These are phyloP conservation scores for Aureobasidium melanogenum DNA, from an alignment of 2,329 filamentous ascomycete genomes.

Conservation along the genomic window DNA sequence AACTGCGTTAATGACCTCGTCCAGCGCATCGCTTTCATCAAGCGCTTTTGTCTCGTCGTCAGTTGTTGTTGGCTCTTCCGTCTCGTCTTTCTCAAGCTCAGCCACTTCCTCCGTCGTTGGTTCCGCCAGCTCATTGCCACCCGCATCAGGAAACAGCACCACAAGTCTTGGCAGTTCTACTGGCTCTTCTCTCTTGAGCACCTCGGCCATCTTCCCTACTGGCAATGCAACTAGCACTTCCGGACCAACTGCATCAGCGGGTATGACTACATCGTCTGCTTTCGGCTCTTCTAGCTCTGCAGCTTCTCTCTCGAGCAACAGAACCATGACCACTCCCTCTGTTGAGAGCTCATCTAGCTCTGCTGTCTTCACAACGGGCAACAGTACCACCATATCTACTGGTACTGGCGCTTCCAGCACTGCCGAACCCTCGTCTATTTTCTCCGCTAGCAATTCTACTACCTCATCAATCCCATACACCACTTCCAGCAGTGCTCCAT, in stretches of 20 bases:
- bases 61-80: neutral
- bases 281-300: neutral
- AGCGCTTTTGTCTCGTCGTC: neutral
- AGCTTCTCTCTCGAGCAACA: neutral
- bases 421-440: neutral
- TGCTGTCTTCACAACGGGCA: neutral
- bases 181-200: neutral
- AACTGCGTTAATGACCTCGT: neutral
- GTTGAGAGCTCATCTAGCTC: neutral
- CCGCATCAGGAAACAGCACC: neutral
- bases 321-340: neutral
- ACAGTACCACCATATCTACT: neutral
- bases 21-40: neutral
- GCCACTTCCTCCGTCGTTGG: neutral
- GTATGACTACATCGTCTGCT: neutral
- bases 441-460: neutral
- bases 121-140: neutral
- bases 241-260: neutral
- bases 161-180: neutral
- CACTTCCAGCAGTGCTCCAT: neutral
- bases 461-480: neutral
- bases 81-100: neutral
- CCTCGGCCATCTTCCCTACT: neutral
- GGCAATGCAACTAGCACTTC: neutral
- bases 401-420: neutral